Evolutionary conservation across 306 rosid species (phyloP), one percentile per base, ranked within the genome.

Genomic region (Ziziphus jujuba): DNA sequence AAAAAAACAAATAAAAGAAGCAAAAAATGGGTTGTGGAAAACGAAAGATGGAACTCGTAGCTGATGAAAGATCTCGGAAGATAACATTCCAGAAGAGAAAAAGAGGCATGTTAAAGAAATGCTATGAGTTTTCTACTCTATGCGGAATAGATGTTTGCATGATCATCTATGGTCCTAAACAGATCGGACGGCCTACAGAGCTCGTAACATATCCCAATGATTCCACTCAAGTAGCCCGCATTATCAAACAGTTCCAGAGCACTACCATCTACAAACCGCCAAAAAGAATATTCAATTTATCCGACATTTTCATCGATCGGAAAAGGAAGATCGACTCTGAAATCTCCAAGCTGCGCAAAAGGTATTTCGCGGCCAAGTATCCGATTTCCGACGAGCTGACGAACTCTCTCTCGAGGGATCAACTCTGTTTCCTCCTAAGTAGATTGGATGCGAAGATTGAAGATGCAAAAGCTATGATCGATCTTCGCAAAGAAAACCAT

Each of bases 61-160:
- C 55, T 1, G 65, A 69, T 34, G 75, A 59, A 33, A 52, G 74
- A 16, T 36, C 72, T 2, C 75, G 79, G 21, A 73, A 54, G 38
- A 69, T 72, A 6, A 79, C 83, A 4, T 69, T 73, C 61, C 60
- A 58, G 56, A 79, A 79, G 21, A 64, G 79, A 20, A 79, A 64
- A 8, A 70, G 45, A 3, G 79, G 79, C 0, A 7, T 73, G 17
- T 2, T 79, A 34, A 79, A 73, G 69, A 79, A 79, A 45, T 58
- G 70, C 2, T 38, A 48, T 5, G 79, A 79, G 19, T 69, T 79
- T 0, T 69, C 65, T 56, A 65, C 78, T 9, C 79, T 79, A 2
- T 79, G 79, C 20, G 75, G 44, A 16, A 12, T 60, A 38, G 75
- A 70, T 43, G 49, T 55, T 5, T 70, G 67, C n/a, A 49, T 63